Evolutionary conservation across 2,329 filamentous ascomycete species (phyloP), one percentile per base, ranked within the genome.

Genomic region (Scedosporium minutisporum): DNA sequence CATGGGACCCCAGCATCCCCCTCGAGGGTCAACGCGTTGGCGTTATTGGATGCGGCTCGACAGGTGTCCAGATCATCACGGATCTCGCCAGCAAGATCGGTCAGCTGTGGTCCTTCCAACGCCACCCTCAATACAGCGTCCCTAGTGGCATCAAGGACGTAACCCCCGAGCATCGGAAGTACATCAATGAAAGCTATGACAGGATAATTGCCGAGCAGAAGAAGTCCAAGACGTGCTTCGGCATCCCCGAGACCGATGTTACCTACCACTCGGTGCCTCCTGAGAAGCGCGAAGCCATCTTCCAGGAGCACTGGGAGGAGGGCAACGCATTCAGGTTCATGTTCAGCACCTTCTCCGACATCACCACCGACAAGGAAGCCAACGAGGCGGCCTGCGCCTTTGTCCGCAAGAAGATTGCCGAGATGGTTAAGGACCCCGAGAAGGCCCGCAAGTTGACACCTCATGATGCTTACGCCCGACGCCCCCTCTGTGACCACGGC

Each of bases 401-500:
- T 61, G 67, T 66, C 48, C 59, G 61, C 41, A 60, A 62, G n/a
- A 69, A 67, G 68, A 72, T 66, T 46, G 66, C 48, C 14, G 65
- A 58, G 58, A 66, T 64, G 46, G 69, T 66, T 18, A 64, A 65
- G 27, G 69, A 70, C 18, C 66, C 66, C 0, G 38, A 41, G 4
- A 70, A 67, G 46, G 67, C 68, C 1, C 51, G 57, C 2, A 58
- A 55, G 3, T 55, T 70, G 1, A 66, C 67, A 55, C 67, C 69
- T 0, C n/a, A n/a, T n/a, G 63, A 57, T 1, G 63, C 66, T 3
- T 67, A 67, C 46, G 65, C 65, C 10, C 63, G 65, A 21, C 51
- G 60, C 5, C 33, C 46, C 76, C 74, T 0, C 72, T 82, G 0
- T 21, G 81, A 83, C 62, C 71, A 75, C 27, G 70, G 71, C 4